phyloP scores from a whole-genome alignment of 2,329 filamentous ascomycete species.

The Ophiocordyceps camponoti-rufipedis region DNA sequence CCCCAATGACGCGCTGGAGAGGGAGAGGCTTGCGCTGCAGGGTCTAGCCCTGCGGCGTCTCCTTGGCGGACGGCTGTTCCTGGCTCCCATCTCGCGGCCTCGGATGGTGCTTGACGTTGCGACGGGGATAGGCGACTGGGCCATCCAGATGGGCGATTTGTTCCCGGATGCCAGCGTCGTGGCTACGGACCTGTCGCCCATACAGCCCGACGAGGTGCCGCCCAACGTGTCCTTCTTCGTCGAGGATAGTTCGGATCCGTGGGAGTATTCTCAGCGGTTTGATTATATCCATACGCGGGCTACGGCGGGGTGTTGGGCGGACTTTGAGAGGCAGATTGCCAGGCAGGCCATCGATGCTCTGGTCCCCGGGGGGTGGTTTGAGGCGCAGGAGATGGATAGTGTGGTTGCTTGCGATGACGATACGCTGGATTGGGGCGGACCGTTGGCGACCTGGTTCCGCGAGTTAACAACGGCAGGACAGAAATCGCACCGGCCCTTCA shows the following conservation, averaged over 20 bases:
- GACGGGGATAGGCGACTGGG: slow-evolving; percentile 37
- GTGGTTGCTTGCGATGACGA: too few relatives aligned
- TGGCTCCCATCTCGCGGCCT: slow-evolving; percentile 24
- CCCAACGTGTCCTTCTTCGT: slow-evolving; percentile 59
- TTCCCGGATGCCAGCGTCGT: slow-evolving; percentile 40
- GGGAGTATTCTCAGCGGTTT: too few relatives aligned
- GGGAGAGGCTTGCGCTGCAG: slow-evolving; percentile 22
- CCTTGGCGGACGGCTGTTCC: slow-evolving; percentile 20
- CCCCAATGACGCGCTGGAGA: slow-evolving; percentile 24
- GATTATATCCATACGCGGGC: too few relatives aligned
- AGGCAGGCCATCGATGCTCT: too few relatives aligned
- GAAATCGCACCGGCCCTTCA: too few relatives aligned
- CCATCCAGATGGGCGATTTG: slow-evolving; percentile 45
- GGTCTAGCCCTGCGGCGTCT: slow-evolving; percentile 18
- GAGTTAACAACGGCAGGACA: too few relatives aligned
- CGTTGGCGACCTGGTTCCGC: too few relatives aligned
- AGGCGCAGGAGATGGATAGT: too few relatives aligned
- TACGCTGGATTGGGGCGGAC: too few relatives aligned
- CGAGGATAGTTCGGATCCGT: slow-evolving; percentile 29
- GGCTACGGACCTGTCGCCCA: slow-evolving; percentile 49
- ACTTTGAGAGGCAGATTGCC: too few relatives aligned
- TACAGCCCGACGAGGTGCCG: slow-evolving; percentile 47
- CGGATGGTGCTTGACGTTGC: slow-evolving; percentile 22
- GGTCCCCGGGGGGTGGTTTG: too few relatives aligned
- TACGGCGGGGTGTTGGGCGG: too few relatives aligned